Percentiles rank a stretch among this genome's conserved stretches.
phyloP scores from a whole-genome alignment of 169 alveolate species.

The Cryptosporidium xiaoi region DNA sequence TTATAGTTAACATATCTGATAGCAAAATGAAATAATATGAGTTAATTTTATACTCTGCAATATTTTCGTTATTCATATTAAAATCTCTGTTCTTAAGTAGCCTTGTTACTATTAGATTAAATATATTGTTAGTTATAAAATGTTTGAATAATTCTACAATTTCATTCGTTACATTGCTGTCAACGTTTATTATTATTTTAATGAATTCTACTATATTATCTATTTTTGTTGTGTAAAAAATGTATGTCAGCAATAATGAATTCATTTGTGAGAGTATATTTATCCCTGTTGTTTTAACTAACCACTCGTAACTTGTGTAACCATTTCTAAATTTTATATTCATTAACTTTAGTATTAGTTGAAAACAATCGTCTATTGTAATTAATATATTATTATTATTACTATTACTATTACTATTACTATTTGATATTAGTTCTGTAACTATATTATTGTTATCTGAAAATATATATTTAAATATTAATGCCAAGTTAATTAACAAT shows the following conservation, averaged over 20 bases:
- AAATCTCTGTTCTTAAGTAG: conserved; percentile 2
- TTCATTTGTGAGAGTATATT: conserved; percentile 16
- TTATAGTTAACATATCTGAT: conserved; percentile 7
- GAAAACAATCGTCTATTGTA: not conserved
- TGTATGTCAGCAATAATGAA: not conserved
- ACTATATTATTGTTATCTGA: not conserved
- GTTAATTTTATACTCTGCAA: not conserved
- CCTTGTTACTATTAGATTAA: conserved; percentile 33
- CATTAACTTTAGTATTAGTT: conserved; percentile 2
- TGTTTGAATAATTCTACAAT: conserved; percentile 6
- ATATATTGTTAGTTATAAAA: conserved; percentile 9
- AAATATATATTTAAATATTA: not conserved
- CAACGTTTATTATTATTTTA: conserved; percentile 1
- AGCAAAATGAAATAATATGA: conserved; percentile 21
- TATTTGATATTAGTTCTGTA: not conserved
- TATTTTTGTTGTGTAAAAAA: conserved; percentile 13
- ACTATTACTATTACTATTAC: not conserved
- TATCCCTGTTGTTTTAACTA: conserved; percentile 20
- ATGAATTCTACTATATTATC: conserved; percentile 6
- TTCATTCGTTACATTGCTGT: conserved; percentile 14
- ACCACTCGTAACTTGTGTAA: conserved; percentile 23
- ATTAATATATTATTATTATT: not conserved
- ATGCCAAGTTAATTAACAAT: conserved; percentile 5
- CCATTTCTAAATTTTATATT: not conserved
- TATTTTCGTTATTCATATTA: not conserved